Base-by-base conservation (phyloP, 345 rosid species). In the Citrus trifoliata region DNA sequence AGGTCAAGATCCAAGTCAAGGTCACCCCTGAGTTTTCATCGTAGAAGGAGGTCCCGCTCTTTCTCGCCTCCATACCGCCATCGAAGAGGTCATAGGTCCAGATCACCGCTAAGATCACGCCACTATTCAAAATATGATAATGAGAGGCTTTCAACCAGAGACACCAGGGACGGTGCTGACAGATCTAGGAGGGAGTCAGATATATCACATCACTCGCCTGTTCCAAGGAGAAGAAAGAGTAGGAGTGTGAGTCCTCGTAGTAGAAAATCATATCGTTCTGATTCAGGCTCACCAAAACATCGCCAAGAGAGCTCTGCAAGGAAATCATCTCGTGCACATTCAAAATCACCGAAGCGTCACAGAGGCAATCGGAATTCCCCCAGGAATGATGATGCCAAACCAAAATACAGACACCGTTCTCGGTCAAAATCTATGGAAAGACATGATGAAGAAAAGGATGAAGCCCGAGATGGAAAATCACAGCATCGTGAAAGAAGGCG, bases 1-100 rank as follows among this genome's bases (percentile, higher is more conserved):
- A 89, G 88, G 79, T 91, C 97, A 28, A 94, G 85, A 82, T 90
- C 98, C 55, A 95, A 84, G 77, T 92, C 97, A 0, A 86, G 86
- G 73, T 96, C 98, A 63, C 98, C 98, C 13, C 82, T 91, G 28
- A 89, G 75, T 80, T 90, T 88, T 82, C 85, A 89, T 71, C 85
- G 79, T 84, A 91, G 88, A 76, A 81, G 80, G 71, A 91, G 91
- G 83, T 91, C 98, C 80, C 93, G 87, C 42, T 78, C 97, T 68
- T 89, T 85, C 78, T 94, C 94, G 7, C 96, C 97, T 79, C 89
- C 88, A 0, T 78, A 87, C 61, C 94, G 85, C 33, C 83, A 71
- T 64, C 89, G 76, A n/a, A 86, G 96, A 85, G 87, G 85, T 74
- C 85, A 80, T 73, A 91, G 93, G 80, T 90, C 93, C 28, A 92